These are phyloP conservation scores for Fusarium humuli DNA, from an alignment of 2,329 filamentous ascomycete species.

Conservation along the genomic window DNA sequence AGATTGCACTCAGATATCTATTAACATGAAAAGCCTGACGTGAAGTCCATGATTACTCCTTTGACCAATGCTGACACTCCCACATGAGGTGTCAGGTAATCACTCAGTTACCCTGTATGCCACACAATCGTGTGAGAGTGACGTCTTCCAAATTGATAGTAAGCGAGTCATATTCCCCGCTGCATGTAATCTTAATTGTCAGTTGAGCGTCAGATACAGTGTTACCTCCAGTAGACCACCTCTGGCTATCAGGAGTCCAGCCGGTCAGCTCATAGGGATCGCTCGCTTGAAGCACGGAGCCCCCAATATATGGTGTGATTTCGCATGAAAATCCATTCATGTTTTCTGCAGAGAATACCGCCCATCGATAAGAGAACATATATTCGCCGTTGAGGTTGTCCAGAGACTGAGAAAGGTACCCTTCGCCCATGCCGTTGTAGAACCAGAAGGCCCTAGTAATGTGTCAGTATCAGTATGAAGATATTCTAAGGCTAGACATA, in stretches of 20 bases:
- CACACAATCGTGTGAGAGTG: background rate
- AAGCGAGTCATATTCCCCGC: background rate
- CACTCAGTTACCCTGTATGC: no score
- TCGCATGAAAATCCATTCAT: background rate
- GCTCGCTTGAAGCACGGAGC: rapidly evolving
- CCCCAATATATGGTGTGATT: background rate
- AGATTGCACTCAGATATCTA: no score
- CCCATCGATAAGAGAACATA: background rate
- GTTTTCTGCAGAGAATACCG: rapidly evolving
- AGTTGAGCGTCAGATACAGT: background rate
- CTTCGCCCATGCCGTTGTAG: background rate
- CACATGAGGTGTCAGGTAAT: no score
- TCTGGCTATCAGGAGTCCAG: background rate
- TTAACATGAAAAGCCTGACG: no score
- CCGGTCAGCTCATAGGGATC: rapidly evolving
- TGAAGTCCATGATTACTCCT: no score
- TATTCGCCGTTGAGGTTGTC: background rate
- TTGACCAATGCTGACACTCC: no score
- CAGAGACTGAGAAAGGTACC: background rate
- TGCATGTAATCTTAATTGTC: rapidly evolving
- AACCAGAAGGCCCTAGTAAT: background rate
- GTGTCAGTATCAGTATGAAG: rapidly evolving
- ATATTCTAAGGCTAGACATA: rapidly evolving
- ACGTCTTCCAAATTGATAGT: background rate
- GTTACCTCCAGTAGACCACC: background rate